phyloP scores from a whole-genome alignment of 768 basidiomycete species.

The Naematelia aurantialba region DNA sequence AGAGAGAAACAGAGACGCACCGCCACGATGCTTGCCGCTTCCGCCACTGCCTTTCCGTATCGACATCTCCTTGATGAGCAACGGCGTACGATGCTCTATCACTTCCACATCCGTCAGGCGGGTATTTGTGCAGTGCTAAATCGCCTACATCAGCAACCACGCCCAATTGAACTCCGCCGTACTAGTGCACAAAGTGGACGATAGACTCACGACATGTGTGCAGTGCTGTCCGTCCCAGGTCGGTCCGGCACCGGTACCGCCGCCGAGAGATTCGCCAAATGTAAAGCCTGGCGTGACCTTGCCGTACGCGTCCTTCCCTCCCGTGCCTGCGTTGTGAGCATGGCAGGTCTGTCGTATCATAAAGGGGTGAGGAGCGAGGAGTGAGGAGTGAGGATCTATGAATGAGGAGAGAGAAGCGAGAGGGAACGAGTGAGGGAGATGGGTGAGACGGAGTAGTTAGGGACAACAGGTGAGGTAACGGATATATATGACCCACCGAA shows the following conservation, averaged over 20 bases:
- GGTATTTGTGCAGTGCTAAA: slow-evolving; percentile 16
- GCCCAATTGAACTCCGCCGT: too few species aligned
- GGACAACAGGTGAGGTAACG: too few species aligned
- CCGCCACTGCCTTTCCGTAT: slow-evolving; percentile 27
- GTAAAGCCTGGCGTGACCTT: slow-evolving; percentile 21
- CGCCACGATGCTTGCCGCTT: slow-evolving; percentile 15
- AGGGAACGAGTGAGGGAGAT: too few species aligned
- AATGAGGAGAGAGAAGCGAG: too few species aligned
- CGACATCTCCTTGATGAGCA: slow-evolving; percentile 29
- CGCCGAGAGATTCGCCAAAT: slow-evolving; percentile 25
- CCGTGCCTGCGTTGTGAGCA: slow-evolving; percentile 15
- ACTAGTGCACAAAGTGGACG: too few species aligned
- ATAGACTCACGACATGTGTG: not conserved
- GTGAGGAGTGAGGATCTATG: too few species aligned
- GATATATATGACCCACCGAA: slow-evolving; percentile 12
- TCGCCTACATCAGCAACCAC: slow-evolving; percentile 3
- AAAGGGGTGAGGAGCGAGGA: too few species aligned
- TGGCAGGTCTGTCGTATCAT: too few species aligned
- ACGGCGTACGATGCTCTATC: slow-evolving; percentile 30
- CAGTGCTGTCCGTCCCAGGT: slow-evolving; percentile 17
- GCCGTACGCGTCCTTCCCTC: slow-evolving; percentile 18
- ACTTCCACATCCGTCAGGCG: slow-evolving; percentile 29
- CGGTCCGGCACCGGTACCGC: slow-evolving; percentile 32
- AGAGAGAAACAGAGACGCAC: not conserved
- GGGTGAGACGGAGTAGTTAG: too few species aligned